Percentiles rank a stretch among this genome's conserved stretches.
These are phyloP conservation scores for Amyloporia xantha DNA, from an alignment of 768 basidiomycete species.

Conservation along the genomic window DNA sequence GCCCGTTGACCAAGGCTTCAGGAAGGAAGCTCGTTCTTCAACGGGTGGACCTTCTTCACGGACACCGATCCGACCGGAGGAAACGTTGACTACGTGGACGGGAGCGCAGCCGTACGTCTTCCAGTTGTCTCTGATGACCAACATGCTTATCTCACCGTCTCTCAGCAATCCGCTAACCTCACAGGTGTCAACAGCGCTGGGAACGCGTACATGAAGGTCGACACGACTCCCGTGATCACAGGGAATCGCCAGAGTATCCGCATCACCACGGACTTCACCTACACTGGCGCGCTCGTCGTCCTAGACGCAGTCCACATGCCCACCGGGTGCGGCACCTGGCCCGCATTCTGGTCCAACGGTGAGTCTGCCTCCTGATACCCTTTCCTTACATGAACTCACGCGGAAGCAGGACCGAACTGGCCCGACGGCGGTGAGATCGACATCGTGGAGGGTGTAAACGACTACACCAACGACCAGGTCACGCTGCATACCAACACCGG, in stretches of 20 bases:
- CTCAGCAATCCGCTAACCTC: constrained; percentile 50
- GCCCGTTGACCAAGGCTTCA: constrained; percentile 16
- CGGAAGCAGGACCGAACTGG: constrained; percentile 45
- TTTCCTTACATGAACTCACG: background rate
- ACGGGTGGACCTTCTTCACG: constrained; percentile 73
- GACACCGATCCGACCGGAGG: constrained; percentile 73
- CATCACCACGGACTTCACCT: constrained; percentile 56
- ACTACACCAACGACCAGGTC: constrained; percentile 76
- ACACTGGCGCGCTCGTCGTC: constrained; percentile 64
- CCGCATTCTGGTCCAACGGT: constrained; percentile 40
- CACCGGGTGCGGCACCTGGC: constrained; percentile 85
- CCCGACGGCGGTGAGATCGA: constrained; percentile 72
- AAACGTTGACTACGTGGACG: constrained; percentile 59
- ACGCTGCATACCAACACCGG: constrained; percentile 76
- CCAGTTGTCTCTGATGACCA: background rate
- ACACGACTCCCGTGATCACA: constrained; percentile 66
- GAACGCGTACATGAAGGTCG: constrained; percentile 82
- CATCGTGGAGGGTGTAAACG: constrained; percentile 77
- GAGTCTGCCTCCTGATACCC: background rate
- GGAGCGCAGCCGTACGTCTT: constrained; percentile 46
- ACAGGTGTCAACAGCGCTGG: constrained; percentile 61
- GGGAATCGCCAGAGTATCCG: constrained; percentile 70
- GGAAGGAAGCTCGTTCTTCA: constrained; percentile 71
- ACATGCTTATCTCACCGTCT: constrained; percentile 2
- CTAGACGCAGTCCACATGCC: constrained; percentile 89